Base-by-base conservation (phyloP, 2,329 filamentous ascomycete species). In the Paecilomyces fulvus region DNA sequence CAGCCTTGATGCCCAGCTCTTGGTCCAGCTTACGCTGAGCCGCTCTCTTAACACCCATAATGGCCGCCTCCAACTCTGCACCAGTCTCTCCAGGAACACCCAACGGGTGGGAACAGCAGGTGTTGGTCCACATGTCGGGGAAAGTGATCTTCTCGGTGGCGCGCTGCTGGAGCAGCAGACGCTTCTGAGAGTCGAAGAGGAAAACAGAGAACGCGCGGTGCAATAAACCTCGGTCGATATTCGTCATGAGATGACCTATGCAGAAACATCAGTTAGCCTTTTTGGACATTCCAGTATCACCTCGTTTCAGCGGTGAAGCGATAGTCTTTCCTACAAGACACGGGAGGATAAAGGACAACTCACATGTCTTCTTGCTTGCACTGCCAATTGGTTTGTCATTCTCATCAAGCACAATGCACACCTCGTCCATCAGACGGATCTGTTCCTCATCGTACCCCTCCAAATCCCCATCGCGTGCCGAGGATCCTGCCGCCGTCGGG, bases 111-210 rank as follows among this genome's bases (percentile, higher is more conserved):
- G 94, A 99, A 80, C 94, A 99, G 82, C 94, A 99, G 30, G 94
- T 99, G 77, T 99, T 99, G 61, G 94, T 99, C 94, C 94, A 99
- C 87, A 96, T 92, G 72, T 96, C 90, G 52, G 94, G 92, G 77
- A 99, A 99, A 6, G 94, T 99, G 70, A 99, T 99, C 80, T 99
- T 99, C 79, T 97, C 92, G 46, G 86, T 79, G 28, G 94, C 94
- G 64, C 94, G 89, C 79, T 97, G 94, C 77, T 99, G 94, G 53
- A 99, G 85, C 49, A 99, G 87, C 59, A 97, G 80, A 66, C 91
- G 88, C 75, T 96, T 95, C 71, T 94, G 83, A 60, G 89, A 87
- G 77, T 97, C 90, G 80, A 99, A 99, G 64, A 99, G 86, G 79
- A 99, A 99, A 64, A 95, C 90, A 58, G 92, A 97, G 76, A 99